phyloP scores from a whole-genome alignment of 441 rosid genomes.

The Bruguiera hainesii region DNA sequence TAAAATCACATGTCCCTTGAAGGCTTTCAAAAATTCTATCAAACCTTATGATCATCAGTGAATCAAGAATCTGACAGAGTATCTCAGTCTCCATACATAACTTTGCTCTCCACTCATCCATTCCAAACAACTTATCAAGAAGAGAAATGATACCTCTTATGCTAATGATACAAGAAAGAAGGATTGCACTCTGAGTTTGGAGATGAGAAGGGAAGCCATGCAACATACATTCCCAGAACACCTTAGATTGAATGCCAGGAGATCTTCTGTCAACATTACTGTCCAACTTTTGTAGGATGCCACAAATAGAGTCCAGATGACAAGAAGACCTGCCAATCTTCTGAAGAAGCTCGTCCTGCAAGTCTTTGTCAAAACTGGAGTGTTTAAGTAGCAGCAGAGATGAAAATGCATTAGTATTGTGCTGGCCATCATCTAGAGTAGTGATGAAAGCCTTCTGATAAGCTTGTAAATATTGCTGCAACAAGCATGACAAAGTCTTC shows the following conservation, averaged over 20 bases:
- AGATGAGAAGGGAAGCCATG: conserved; percentile 90
- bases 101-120: conserved; percentile 41
- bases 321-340: conserved; percentile 55
- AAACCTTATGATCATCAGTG: conserved; percentile 71
- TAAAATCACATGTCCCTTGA: conserved; percentile 71
- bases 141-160: conserved; percentile 65
- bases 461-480: conserved; percentile 51
- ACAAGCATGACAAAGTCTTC: conserved; percentile 61
- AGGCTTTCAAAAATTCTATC: conserved; percentile 73
- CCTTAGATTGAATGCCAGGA: conserved; percentile 58
- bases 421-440: conserved; percentile 48
- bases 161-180: conserved; percentile 75
- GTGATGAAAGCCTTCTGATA: conserved; percentile 81
- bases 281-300: conserved; percentile 56
- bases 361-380: conserved; percentile 62
- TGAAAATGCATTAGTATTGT: conserved; percentile 39
- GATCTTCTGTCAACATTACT: conserved; percentile 62
- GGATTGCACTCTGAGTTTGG: conserved; percentile 58
- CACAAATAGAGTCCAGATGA: conserved; percentile 60
- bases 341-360: conserved; percentile 67
- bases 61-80: conserved; percentile 53
- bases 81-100: conserved; percentile 49
- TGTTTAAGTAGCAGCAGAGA: conserved; percentile 85
- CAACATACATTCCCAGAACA: conserved; percentile 80
- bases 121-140: conserved; percentile 58